These are phyloP conservation scores for Leishmania lainsoni DNA, from an alignment of 208 protist species.

Conservation along the genomic window DNA sequence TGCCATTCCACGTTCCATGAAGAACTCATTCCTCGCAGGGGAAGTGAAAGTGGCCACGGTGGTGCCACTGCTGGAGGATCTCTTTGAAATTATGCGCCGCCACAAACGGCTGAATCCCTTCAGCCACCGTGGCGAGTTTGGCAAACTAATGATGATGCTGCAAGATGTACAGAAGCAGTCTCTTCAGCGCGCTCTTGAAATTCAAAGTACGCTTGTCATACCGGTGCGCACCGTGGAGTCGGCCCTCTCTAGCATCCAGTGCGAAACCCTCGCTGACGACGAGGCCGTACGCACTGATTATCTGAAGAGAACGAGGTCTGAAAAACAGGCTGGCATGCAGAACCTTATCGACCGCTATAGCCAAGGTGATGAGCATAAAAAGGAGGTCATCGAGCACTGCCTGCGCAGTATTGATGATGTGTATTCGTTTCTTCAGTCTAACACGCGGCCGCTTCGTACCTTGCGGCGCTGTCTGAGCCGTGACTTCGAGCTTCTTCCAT, in stretches of 20 bases:
- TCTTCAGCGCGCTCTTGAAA: slow-evolving; percentile 49
- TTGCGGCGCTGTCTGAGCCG: slow-evolving; percentile 56
- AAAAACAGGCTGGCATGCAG: slow-evolving; percentile 66
- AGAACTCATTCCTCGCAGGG: slow-evolving; percentile 54
- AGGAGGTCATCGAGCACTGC: slow-evolving; percentile 73
- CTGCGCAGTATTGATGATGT: slow-evolving; percentile 96
- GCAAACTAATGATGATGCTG: slow-evolving; percentile 97
- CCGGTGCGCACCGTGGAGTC: slow-evolving; percentile 89
- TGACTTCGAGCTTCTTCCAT: slow-evolving; percentile 63
- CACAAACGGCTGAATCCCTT: slow-evolving; percentile 98
- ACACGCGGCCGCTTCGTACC: slow-evolving; percentile 71
- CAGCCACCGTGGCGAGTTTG: slow-evolving; percentile 93
- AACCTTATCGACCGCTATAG: slow-evolving; percentile 62
- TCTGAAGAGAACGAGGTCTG: slow-evolving; percentile 35
- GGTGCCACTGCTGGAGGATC: slow-evolving; percentile 75
- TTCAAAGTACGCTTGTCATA: slow-evolving; percentile 61
- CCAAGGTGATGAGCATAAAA: slow-evolving; percentile 28
- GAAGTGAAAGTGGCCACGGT: slow-evolving; percentile 36
- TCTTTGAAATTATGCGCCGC: slow-evolving; percentile 96
- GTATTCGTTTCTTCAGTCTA: slow-evolving; percentile 83
- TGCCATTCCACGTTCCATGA: slow-evolving; percentile 57
- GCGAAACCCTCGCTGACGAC: slow-evolving; percentile 69
- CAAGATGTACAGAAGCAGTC: slow-evolving; percentile 88
- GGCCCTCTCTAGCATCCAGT: slow-evolving; percentile 53
- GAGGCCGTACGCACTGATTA: slow-evolving; percentile 67